A percentile compares a stretch with the other conserved stretches of the same genome.
These are phyloP conservation scores for Alternaria solani DNA, from an alignment of 2,329 filamentous ascomycete genomes.

Conservation along the genomic window DNA sequence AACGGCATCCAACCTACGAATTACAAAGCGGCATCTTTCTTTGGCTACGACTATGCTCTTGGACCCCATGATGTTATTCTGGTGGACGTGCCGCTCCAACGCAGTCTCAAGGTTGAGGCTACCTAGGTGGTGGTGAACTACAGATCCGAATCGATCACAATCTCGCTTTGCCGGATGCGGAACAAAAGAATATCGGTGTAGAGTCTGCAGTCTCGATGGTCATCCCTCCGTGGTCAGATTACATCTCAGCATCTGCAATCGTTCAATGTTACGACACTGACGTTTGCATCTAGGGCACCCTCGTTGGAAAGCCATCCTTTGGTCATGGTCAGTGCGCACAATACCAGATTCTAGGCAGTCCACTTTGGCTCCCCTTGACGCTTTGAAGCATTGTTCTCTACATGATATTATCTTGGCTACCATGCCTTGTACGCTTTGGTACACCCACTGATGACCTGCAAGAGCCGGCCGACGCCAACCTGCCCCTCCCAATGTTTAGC, in stretches of 20 bases:
- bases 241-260: neutral
- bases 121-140: neutral
- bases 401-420: neutral
- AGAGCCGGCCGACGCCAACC: neutral
- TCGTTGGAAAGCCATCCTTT: neutral
- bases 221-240: neutral
- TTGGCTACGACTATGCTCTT: neutral
- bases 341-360: neutral
- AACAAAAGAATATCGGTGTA: neutral
- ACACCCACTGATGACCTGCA: neutral
- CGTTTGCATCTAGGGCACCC: neutral
- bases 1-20: neutral
- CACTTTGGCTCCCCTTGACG: neutral
- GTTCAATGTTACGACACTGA: conserved; percentile 10
- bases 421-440: neutral
- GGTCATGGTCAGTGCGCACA: conserved; percentile 1
- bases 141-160: neutral
- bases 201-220: neutral
- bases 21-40: neutral
- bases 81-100: neutral
- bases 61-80: conserved; percentile 1
- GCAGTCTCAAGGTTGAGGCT: neutral
- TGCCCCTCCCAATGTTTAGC: neutral
- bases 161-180: neutral
- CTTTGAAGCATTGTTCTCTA: neutral